Base-by-base conservation (phyloP, 2,329 filamentous ascomycete genomes). In the Xylaria sp. region DNA sequence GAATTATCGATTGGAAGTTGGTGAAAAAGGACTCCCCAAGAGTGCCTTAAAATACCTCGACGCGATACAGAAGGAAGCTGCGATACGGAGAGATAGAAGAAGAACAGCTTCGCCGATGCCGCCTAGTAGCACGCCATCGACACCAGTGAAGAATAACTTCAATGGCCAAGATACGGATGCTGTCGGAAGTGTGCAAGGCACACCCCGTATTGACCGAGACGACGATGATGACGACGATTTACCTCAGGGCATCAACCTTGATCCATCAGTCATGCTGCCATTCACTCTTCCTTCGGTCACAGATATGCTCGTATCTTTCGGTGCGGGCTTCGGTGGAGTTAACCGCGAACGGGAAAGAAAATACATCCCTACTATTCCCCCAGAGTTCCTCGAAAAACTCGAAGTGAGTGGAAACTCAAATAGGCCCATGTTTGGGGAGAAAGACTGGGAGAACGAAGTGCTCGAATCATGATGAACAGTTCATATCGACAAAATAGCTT, bases 231-330 rank as follows among this genome's bases (percentile, higher is more conserved):
- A 91, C 18, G 89, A 91, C 54, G 90, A 93, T 69, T 85, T 90
- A 15, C 91, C 92, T 0, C 89, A 93, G 74, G 87, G 92, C 69
- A 85, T 98, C 44, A 89, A 98, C 52, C 82, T 98, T 63, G 94
- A 98, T 77, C 94, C 95, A 2, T 92, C 94, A 2, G 85, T 97
- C 69, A 97, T 98, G 87, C 87, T 99, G 32, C 96, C 96, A 0
- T 99, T 99, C 79, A 92, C 92, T n/a, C 85, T 99, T 34, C 96
- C 96, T 1, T 97, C 95, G 1, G 96, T 94, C 66, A 98, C 94
- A 32, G 96, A 99, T 80, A 99, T 99, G 96, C 87, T 98, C 57
- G 89, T 99, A 57, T 95, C 91, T 73, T 99, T 97, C 77, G 96
- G 96, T 0, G 94, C 96, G 13, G 96, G 96, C 0, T 96, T 98